A percentile compares a stretch with the other conserved stretches of the same genome.
These are phyloP conservation scores for Psilocybe subaeruginosa DNA, from an alignment of 768 basidiomycete genomes.

Conservation along the genomic window DNA sequence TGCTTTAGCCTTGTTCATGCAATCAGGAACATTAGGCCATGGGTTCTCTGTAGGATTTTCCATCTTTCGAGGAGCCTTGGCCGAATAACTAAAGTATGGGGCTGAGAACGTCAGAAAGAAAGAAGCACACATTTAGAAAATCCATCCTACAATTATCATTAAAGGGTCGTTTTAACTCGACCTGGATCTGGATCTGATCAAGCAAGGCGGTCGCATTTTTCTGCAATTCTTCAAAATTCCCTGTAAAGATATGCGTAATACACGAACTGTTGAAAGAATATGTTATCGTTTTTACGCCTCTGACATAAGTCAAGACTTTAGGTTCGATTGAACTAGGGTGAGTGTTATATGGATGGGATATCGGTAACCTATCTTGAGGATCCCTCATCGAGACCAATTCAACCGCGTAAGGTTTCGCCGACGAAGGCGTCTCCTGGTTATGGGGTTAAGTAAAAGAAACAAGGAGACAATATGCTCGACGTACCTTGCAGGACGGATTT, in stretches of 20 bases:
- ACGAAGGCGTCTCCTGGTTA: conserved; percentile 20
- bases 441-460: not conserved
- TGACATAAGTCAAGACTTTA: conserved; percentile 24
- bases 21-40: conserved; percentile 27
- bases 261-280: conserved; percentile 19
- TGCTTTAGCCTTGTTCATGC: conserved; percentile 28
- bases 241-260: conserved; percentile 50
- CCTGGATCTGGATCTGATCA: conserved; percentile 38
- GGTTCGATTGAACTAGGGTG: conserved; percentile 25
- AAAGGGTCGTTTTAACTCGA: conserved; percentile 30
- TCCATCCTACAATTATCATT: conserved; percentile 28
- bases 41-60: conserved; percentile 6
- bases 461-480: conserved; percentile 8
- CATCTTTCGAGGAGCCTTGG: conserved; percentile 8
- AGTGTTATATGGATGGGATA: conserved; percentile 33
- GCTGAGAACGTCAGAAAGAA: conserved; percentile 18
- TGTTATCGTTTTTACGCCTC: conserved; percentile 37
- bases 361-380: conserved; percentile 34
- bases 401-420: conserved; percentile 26
- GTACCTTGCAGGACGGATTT: conserved; percentile 42
- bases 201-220: conserved; percentile 38
- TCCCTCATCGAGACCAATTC: conserved; percentile 34
- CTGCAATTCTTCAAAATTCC: conserved; percentile 47
- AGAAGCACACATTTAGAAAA: not conserved
- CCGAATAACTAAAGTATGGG: conserved; percentile 34